Evolutionary conservation across 2,329 filamentous ascomycete species (phyloP), one percentile per base, ranked within the genome.

Genomic region (Thelonectria blattea): DNA sequence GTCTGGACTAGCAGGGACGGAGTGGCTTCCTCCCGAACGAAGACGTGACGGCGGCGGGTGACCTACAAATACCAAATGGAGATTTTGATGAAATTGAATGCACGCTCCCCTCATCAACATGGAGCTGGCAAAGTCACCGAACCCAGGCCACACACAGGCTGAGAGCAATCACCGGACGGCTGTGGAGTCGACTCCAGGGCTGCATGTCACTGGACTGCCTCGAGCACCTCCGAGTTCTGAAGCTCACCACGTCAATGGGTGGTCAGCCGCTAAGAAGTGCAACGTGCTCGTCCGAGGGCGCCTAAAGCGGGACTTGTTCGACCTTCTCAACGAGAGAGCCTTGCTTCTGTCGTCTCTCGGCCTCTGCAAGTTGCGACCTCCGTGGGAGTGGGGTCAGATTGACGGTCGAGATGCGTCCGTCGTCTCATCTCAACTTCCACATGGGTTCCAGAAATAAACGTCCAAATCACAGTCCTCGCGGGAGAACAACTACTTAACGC

Each of bases 391-490:
- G 30, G 8, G 45, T 20, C 20, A 52, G 47, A 46, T 47, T 37
- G 39, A 47, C 27, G 43, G 41, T 37, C 27, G 41, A 27, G 42
- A 52, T 55, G 52, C 47, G 47, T 48, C 56, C 27, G 34, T 37
- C 39, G 32, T 55, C 58, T 56, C 58, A 60, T 56, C 58, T 52
- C 58, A 47, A 41, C 46, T 45, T 56, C 18, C 18, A 56, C 27
- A 42, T 56, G 42, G n/a, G 48, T 56, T 56, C 58, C 52, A 49
- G 58, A 56, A 60, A 56, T 56, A 60, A 56, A 52, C 32, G 18
- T 39, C 48, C 18, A 56, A 49, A 55, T 52, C 42, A 52, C 42
- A 18, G 14, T 41, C 50, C 22, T 37, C 22, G 10, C 22, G 15
- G 24, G 22, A 24, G 46, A 22, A 17, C 34, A 48, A 43, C 37